Percentiles rank a stretch among this genome's conserved stretches.
phyloP scores from a whole-genome alignment of 257 asterid genomes.

The Solanum virginianum region DNA sequence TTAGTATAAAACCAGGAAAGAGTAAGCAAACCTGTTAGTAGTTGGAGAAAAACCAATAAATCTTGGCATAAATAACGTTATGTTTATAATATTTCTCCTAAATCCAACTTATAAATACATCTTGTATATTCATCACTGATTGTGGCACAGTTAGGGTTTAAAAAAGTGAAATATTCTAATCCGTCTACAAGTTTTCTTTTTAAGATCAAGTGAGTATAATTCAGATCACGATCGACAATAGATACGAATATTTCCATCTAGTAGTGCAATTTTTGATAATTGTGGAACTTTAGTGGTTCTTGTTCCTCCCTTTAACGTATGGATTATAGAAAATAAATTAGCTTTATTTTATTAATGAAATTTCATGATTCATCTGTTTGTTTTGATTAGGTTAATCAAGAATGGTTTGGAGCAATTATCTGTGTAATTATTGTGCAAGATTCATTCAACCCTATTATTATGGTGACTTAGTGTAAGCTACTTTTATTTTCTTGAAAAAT shows the following conservation, averaged over 20 bases:
- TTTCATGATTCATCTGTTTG: not conserved
- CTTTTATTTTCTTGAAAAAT: not conserved
- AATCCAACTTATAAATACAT: not conserved
- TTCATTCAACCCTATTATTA: not conserved
- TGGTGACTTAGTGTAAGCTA: not conserved
- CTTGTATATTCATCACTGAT: not conserved
- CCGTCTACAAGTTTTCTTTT: not conserved
- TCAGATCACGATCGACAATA: not conserved
- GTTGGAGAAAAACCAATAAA: not conserved
- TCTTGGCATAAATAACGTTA: not conserved
- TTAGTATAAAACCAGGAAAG: not conserved
- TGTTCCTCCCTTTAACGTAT: not conserved
- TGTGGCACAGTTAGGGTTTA: not conserved
- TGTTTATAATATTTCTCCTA: not conserved
- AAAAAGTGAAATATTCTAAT: not conserved
- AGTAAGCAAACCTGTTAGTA: not conserved
- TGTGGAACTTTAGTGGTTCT: not conserved
- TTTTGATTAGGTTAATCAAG: not conserved
- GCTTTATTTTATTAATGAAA: not conserved
- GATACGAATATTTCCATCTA: not conserved
- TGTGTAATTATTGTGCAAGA: not conserved
- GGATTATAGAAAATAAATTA: not conserved
- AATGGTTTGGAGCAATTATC: not conserved
- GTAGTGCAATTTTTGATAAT: not conserved
- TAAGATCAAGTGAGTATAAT: not conserved